Evolutionary conservation across 805 yeast species (phyloP).

Genomic region (Saccharomycopsis fodiens): DNA sequence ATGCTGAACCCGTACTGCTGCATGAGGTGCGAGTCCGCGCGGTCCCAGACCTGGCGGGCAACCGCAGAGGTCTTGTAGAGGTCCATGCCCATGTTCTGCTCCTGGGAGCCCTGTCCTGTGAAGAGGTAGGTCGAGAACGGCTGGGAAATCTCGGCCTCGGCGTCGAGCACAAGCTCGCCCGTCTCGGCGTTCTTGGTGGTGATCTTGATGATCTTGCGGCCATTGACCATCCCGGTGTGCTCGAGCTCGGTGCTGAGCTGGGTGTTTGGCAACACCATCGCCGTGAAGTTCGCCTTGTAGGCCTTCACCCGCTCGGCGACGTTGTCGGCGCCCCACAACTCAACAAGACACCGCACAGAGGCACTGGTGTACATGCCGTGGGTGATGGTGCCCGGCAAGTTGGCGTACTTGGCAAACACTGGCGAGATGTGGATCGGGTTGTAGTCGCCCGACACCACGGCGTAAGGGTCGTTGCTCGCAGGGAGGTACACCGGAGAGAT

Average conservation of each 20-base stretch:
- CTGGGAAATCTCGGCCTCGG: conserved; percentile 98
- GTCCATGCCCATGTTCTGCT: conserved; percentile 99
- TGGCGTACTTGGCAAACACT: conserved; percentile 88
- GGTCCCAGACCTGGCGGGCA: conserved; percentile 95
- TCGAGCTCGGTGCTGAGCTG: conserved; percentile 78
- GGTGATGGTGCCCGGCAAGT: conserved; percentile 94
- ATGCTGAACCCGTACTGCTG: conserved; percentile 96
- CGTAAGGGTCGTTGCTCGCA: conserved; percentile 92
- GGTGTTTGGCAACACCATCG: conserved; percentile 97
- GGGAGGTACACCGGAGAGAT: conserved; percentile 74
- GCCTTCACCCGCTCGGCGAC: conserved; percentile 94
- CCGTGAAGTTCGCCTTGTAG: conserved; percentile 81
- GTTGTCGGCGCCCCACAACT: conserved; percentile 97
- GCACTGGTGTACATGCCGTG: conserved; percentile 99
- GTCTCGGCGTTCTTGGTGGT: conserved; percentile 81
- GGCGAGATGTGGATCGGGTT: conserved; percentile 97
- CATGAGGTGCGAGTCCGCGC: conserved; percentile 90
- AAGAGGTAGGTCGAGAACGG: conserved; percentile 94
- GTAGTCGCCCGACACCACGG: conserved; percentile 95
- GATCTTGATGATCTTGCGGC: conserved; percentile 93
- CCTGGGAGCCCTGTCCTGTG: conserved; percentile 99
- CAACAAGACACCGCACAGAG: conserved; percentile 88
- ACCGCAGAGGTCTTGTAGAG: conserved; percentile 83
- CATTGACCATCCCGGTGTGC: conserved; percentile 98
- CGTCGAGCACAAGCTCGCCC: conserved; percentile 68